Percentiles rank a stretch among this genome's conserved stretches.
Evolutionary conservation across 148 eudicot genomes (phyloP).

Genomic region (Silene uniflora): DNA sequence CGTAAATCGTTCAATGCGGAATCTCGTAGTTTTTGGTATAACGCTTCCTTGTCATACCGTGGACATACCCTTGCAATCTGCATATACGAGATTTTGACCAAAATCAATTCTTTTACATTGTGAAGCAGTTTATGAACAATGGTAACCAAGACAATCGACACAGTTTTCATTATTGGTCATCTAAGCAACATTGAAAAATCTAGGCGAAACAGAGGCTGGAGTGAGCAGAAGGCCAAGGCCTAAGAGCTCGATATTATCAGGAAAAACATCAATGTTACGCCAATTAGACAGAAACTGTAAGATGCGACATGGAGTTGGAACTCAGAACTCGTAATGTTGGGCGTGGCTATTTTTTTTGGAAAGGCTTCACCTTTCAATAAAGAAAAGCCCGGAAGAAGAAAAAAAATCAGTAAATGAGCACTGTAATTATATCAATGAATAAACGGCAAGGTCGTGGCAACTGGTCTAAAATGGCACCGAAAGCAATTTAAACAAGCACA

Average conservation of each 20-base stretch:
- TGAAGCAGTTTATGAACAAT: background rate
- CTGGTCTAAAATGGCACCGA: background rate
- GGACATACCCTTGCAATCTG: slow-evolving; percentile 51
- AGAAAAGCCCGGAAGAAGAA: too few species aligned
- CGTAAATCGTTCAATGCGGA: slow-evolving; percentile 39
- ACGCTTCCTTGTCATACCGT: slow-evolving; percentile 48
- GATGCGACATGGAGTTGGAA: too few species aligned
- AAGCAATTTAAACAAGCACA: background rate
- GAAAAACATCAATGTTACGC: too few species aligned
- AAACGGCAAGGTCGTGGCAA: background rate
- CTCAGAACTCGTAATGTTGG: background rate
- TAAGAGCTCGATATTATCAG: too few species aligned
- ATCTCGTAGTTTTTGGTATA: slow-evolving; percentile 44
- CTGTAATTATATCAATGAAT: background rate
- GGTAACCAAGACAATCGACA: too few species aligned
- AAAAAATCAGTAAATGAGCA: background rate
- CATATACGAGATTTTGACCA: background rate
- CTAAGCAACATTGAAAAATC: too few species aligned
- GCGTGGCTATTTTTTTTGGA: background rate
- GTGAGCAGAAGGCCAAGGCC: too few species aligned
- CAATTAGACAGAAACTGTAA: too few species aligned
- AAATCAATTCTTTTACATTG: background rate
- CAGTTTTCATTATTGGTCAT: too few species aligned
- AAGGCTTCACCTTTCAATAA: background rate
- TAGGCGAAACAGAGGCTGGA: too few species aligned